Conservation (phyloP, 2,329 filamentous ascomycete species). For the Nothopassalora personata region DNA sequence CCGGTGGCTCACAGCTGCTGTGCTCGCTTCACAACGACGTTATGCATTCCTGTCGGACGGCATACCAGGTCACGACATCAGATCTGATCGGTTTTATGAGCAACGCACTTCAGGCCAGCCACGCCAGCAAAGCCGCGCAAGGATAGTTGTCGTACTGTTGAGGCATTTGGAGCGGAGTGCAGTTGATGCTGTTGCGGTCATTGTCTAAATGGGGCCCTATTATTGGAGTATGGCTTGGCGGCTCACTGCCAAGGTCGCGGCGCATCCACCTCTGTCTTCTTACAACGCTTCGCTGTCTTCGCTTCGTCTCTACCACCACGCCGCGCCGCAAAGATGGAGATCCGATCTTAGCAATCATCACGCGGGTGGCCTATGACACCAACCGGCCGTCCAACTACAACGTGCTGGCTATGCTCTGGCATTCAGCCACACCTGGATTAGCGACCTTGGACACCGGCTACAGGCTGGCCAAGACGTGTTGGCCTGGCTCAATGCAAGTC, state of each 20-base stretch:
- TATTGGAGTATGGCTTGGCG: not conserved
- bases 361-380: not conserved
- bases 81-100: not conserved
- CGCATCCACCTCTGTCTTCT: slow-evolving; percentile 3
- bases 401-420: not conserved
- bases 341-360: slow-evolving; percentile 2
- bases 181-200: not conserved
- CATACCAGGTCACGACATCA: not conserved
- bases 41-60: not conserved
- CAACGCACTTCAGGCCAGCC: not conserved
- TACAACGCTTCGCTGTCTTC: slow-evolving; percentile 3
- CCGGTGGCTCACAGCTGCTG: not conserved
- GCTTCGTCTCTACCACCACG: not conserved
- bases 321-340: slow-evolving; percentile 5
- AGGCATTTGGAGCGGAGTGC: not conserved
- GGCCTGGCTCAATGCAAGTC: slow-evolving; percentile 1
- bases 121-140: not conserved
- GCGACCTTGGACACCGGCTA: not conserved
- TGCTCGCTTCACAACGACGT: not conserved
- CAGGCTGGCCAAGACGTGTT: not conserved
- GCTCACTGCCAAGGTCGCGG: slow-evolving; percentile 5
- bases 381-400: not conserved
- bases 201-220: not conserved
- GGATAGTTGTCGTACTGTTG: not conserved
- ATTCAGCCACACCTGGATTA: not conserved